A percentile compares a stretch with the other conserved stretches of the same genome.
These are phyloP conservation scores for Apiospora marii DNA, from an alignment of 2,329 filamentous ascomycete species.

Conservation along the genomic window DNA sequence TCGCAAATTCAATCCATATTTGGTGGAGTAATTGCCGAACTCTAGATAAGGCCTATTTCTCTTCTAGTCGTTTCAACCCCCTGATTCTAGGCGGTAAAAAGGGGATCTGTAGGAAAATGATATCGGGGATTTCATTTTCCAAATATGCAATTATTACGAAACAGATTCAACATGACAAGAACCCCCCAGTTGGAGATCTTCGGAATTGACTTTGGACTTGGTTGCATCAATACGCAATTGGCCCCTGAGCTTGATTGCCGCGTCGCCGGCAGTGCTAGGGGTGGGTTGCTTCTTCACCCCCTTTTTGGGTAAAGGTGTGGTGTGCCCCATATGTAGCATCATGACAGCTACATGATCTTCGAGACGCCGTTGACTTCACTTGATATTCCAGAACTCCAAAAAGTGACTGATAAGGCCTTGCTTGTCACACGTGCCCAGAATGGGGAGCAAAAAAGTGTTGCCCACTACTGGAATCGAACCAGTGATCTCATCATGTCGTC, in stretches of 20 bases:
- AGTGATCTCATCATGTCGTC: conserved; percentile 11
- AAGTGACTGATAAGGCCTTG: background rate
- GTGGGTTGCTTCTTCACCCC: background rate
- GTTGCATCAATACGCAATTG: background rate
- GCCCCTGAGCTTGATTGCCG: background rate
- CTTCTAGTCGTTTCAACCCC: background rate
- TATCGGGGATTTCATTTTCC: too few relatives aligned
- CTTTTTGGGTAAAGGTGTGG: background rate
- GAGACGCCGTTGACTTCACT: background rate
- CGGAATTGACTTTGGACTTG: background rate
- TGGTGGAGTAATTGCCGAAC: background rate
- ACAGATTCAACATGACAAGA: background rate
- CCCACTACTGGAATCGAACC: conserved; percentile 21
- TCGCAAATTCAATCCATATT: background rate
- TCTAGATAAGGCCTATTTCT: background rate
- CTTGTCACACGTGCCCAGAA: too few relatives aligned
- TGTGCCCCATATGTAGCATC: background rate
- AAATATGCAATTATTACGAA: background rate
- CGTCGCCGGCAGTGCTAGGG: background rate
- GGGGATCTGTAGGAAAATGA: background rate
- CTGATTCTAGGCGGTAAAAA: background rate
- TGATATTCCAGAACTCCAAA: background rate
- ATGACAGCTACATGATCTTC: background rate
- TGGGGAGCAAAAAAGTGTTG: background rate
- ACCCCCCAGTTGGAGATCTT: background rate